Evolutionary conservation across 257 asterid genomes (phyloP), one percentile per base, ranked within the genome.

Genomic region (Capsicum baccatum): DNA sequence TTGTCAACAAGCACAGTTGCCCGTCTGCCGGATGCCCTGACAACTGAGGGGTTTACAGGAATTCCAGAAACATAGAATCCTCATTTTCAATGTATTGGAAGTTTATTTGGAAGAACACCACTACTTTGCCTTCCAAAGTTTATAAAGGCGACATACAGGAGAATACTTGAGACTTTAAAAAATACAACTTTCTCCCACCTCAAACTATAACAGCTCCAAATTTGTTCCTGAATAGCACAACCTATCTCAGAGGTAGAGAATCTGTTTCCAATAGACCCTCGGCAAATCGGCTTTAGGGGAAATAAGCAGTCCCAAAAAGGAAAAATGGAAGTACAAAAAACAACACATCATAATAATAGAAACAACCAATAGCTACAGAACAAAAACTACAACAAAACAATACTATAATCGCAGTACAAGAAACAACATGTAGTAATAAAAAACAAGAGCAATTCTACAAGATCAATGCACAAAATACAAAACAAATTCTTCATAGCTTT

Each of bases 41-140:
- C 79, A 70, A 44, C 56, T 70, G 35, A 70, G 79, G 56, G 16
- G 9, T 70, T 17, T 70, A 70, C 35, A 17, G 56, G 79, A 2
- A 95, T 68, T 15, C 9, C 26, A 68, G 44, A 39, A 26, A 68
- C 52, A 74, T 95, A 97, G 71, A 90, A 90, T 86, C 92, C 96
- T 97, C 90, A 90, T 91, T 89, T 92, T 95, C 92, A 85, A 71
- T 94, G 96, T 60, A 94, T 44, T 70, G 16, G 16, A 58, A 58
- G 6, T 12, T 12, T 55, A 37, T 37, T 68, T 39, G 76, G 44
- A 68, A 64, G 16, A 13, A 15, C 15, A 14, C 74, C 37, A 8
- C 26, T 39, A 68, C 76, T 67, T 67, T 56, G 59, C n/a, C 59
- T 56, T 56, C 17, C 17, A 56, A 56, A 13, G 59, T 14, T 56